Percentiles rank a stretch among this genome's conserved stretches.
phyloP scores from a whole-genome alignment of 768 basidiomycete genomes.

The Tylopilus cervinicoccineus region DNA sequence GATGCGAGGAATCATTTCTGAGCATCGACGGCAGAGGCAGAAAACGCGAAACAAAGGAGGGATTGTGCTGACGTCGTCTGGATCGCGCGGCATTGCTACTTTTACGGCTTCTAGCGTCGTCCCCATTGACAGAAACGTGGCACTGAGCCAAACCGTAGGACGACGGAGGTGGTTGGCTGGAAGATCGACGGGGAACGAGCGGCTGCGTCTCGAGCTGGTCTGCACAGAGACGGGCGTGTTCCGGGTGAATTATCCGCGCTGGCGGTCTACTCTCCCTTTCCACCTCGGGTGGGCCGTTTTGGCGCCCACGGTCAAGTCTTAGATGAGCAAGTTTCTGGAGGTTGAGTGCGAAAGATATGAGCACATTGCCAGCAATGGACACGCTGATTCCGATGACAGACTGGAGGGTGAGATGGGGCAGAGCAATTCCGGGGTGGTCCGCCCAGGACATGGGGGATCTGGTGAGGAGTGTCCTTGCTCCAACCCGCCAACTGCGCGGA shows the following conservation, averaged over 20 bases:
- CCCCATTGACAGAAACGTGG: slow-evolving; percentile 5
- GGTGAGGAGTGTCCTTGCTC: background rate
- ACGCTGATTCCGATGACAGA: slow-evolving; percentile 77
- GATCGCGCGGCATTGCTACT: slow-evolving; percentile 20
- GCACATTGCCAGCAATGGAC: slow-evolving; percentile 78
- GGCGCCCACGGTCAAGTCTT: slow-evolving; percentile 46
- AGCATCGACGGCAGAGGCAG: slow-evolving; percentile 26
- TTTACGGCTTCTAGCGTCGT: slow-evolving; percentile 27
- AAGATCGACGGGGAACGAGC: slow-evolving; percentile 25
- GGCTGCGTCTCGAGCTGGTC: slow-evolving; percentile 25
- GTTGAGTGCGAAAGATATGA: slow-evolving; percentile 90
- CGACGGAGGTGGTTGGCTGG: slow-evolving; percentile 13
- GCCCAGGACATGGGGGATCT: slow-evolving; percentile 14
- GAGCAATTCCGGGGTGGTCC: slow-evolving; percentile 32
- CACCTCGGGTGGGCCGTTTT: slow-evolving; percentile 9
- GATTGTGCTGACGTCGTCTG: slow-evolving; percentile 24
- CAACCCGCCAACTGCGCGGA: background rate
- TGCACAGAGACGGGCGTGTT: slow-evolving; percentile 1
- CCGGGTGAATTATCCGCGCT: background rate
- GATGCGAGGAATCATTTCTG: slow-evolving; percentile 8
- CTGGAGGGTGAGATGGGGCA: slow-evolving; percentile 52
- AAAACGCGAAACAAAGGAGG: slow-evolving; percentile 34
- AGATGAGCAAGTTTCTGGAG: slow-evolving; percentile 89
- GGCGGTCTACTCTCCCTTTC: slow-evolving; percentile 14
- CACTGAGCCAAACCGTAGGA: slow-evolving; percentile 18